A percentile compares a stretch with the other conserved stretches of the same genome.
phyloP scores from a whole-genome alignment of 1,284 basidiomycete genomes.

The Irpex sp. region DNA sequence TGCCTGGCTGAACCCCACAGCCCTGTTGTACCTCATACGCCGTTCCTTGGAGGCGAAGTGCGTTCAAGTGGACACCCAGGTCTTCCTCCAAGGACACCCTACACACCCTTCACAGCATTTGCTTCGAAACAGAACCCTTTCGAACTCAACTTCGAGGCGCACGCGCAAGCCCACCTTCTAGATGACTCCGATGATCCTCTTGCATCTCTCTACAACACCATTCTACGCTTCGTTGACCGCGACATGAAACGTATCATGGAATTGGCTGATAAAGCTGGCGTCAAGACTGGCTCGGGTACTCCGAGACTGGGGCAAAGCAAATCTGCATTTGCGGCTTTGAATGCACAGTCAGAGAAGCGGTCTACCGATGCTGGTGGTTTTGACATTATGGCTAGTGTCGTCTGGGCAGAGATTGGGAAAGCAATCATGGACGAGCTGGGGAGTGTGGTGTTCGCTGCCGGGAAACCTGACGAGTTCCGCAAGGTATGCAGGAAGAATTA shows the following conservation, averaged over 20 bases:
- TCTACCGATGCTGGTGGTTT: constrained; percentile 40
- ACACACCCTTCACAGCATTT: constrained; percentile 62
- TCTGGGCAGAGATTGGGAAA: constrained; percentile 83
- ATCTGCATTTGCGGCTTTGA: not conserved
- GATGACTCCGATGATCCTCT: constrained; percentile 67
- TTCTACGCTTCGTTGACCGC: constrained; percentile 78
- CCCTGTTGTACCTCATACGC: constrained; percentile 72
- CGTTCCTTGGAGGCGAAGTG: constrained; percentile 37
- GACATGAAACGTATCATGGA: constrained; percentile 73
- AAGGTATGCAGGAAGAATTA: constrained; percentile 44
- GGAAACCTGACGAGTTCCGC: constrained; percentile 86
- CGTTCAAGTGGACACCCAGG: constrained; percentile 13
- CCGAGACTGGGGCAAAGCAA: not conserved
- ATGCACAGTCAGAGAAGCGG: constrained; percentile 1
- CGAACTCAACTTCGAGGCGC: constrained; percentile 25
- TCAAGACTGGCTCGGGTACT: constrained; percentile 31
- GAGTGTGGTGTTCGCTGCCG: constrained; percentile 81
- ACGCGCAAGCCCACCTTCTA: constrained; percentile 41
- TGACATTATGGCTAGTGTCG: constrained; percentile 80
- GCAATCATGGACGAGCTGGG: constrained; percentile 86
- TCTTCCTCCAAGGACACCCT: constrained; percentile 57
- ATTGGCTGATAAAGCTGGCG: constrained; percentile 64
- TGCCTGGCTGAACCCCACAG: constrained; percentile 66
- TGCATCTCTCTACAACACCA: constrained; percentile 73
- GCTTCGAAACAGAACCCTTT: constrained; percentile 47